phyloP scores from a whole-genome alignment of 192 early-diverging fungal genomes.

The Spinellus fusiger region DNA sequence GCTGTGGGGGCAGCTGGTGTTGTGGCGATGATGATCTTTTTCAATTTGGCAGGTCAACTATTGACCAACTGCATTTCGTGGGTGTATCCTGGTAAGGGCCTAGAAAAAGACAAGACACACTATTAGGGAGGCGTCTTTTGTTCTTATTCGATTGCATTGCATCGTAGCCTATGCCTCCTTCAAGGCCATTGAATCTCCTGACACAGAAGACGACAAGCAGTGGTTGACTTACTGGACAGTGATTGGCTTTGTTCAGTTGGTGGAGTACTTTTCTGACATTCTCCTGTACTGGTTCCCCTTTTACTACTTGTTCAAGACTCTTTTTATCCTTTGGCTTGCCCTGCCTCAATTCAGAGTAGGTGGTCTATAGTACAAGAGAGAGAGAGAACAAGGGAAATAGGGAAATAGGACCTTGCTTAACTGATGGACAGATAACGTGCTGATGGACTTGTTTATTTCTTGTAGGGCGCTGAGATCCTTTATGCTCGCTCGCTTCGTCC shows the following conservation, averaged over 20 bases:
- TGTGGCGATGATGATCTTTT: slow-evolving; percentile 74
- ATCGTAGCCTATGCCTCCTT: slow-evolving; percentile 82
- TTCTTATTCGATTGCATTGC: not conserved
- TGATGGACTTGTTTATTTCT: slow-evolving; percentile 2
- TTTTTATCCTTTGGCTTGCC: slow-evolving; percentile 81
- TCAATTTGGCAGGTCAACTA: slow-evolving; percentile 79
- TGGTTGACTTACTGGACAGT: slow-evolving; percentile 96
- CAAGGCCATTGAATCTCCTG: slow-evolving; percentile 80
- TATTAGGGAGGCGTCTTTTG: not conserved
- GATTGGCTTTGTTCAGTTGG: slow-evolving; percentile 80
- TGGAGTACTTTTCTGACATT: slow-evolving; percentile 88
- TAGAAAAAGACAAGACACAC: not conserved
- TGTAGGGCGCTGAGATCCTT: slow-evolving; percentile 70
- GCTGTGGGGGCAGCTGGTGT: slow-evolving; percentile 58
- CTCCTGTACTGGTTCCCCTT: slow-evolving; percentile 93
- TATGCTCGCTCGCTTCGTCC: slow-evolving; percentile 74
- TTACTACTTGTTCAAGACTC: slow-evolving; percentile 91
- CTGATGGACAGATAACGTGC: not conserved
- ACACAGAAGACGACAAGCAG: slow-evolving; percentile 77
- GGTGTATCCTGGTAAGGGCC: slow-evolving; percentile 19
- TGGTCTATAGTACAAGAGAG: not conserved
- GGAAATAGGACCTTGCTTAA: not conserved
- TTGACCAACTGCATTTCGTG: slow-evolving; percentile 54
- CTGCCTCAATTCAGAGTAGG: slow-evolving; percentile 60
- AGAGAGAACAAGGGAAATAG: too few relatives aligned